Percentiles rank a stretch among this genome's conserved stretches.
Evolutionary conservation across 352 stramenopile species (phyloP).

Genomic region (Phytopythium vexans): DNA sequence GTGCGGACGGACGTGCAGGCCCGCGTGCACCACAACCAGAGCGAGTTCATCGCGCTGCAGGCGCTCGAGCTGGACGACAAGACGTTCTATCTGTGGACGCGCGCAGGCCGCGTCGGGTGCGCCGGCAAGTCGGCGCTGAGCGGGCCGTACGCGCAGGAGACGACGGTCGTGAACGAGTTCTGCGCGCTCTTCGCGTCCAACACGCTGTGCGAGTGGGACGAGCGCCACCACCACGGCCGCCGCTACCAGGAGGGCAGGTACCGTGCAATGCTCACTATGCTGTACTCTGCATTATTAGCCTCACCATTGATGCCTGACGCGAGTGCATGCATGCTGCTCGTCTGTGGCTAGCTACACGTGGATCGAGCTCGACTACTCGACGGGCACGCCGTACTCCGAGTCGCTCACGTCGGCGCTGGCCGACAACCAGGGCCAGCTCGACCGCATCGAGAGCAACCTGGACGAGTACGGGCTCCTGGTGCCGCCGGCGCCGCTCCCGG

Average conservation of each 20-base stretch:
- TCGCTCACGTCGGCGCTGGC: constrained; percentile 29
- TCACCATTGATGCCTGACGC: background rate
- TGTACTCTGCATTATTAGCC: background rate
- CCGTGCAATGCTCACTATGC: background rate
- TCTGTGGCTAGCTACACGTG: constrained; percentile 47
- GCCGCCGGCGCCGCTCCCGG: constrained; percentile 16
- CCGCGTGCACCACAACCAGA: constrained; percentile 54
- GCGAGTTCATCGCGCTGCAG: constrained; percentile 66
- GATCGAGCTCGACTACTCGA: constrained; percentile 65
- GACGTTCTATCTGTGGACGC: constrained; percentile 54
- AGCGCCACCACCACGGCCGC: constrained; percentile 33
- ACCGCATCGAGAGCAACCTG: constrained; percentile 23
- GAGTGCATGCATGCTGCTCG: background rate
- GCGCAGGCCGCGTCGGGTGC: constrained; percentile 40
- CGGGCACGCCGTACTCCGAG: constrained; percentile 37
- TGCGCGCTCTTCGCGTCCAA: constrained; percentile 41
- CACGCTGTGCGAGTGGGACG: constrained; percentile 52
- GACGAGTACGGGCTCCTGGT: constrained; percentile 28
- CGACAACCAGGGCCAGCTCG: constrained; percentile 27
- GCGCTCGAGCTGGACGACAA: constrained; percentile 36
- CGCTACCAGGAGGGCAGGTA: constrained; percentile 47
- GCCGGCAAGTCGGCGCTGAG: constrained; percentile 40
- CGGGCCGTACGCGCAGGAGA: constrained; percentile 28
- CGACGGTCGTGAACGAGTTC: constrained; percentile 48
- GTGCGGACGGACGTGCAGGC: constrained; percentile 18